A percentile compares a stretch with the other conserved stretches of the same genome.
These are phyloP conservation scores for Flaveria bidentis DNA, from an alignment of 129 eudicot genomes.

Conservation along the genomic window DNA sequence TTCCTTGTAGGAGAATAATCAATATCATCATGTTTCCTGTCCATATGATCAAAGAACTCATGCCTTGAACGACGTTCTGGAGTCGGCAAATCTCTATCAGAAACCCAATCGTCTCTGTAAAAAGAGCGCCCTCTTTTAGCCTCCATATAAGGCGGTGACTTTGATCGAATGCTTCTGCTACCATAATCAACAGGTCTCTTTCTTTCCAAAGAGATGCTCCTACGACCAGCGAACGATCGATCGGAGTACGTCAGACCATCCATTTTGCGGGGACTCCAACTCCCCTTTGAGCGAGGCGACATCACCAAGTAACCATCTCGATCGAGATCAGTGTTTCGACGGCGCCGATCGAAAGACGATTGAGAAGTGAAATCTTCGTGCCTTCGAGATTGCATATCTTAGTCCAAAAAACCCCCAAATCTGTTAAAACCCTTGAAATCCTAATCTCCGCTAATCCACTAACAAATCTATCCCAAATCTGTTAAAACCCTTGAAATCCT, in stretches of 20 bases:
- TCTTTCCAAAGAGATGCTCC: conserved; percentile 43
- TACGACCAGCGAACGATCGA: conserved; percentile 24
- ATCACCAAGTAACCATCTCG: conserved; percentile 28
- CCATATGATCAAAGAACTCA: conserved; percentile 35
- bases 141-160: conserved; percentile 37
- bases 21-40: conserved; percentile 32
- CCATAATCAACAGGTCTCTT: conserved; percentile 32
- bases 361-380: conserved; percentile 27
- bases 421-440: conserved; percentile 25
- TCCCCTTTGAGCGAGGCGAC: conserved; percentile 39
- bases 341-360: conserved; percentile 29
- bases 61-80: conserved; percentile 33
- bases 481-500: conserved; percentile 29
- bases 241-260: conserved; percentile 23
- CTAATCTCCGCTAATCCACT: conserved; percentile 31
- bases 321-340: conserved; percentile 31
- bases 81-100: conserved; percentile 29
- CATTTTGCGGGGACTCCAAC: conserved; percentile 38
- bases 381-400: conserved; percentile 49
- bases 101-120: conserved; percentile 35
- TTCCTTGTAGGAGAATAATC: conserved; percentile 30
- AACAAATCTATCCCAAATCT: conserved; percentile 22
- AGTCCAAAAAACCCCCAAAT: conserved; percentile 29
- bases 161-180: conserved; percentile 33
- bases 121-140: conserved; percentile 33